Percentiles rank a stretch among this genome's conserved stretches.
phyloP scores from a whole-genome alignment of 306 rosid species.

The Trichosanthes truncata region DNA sequence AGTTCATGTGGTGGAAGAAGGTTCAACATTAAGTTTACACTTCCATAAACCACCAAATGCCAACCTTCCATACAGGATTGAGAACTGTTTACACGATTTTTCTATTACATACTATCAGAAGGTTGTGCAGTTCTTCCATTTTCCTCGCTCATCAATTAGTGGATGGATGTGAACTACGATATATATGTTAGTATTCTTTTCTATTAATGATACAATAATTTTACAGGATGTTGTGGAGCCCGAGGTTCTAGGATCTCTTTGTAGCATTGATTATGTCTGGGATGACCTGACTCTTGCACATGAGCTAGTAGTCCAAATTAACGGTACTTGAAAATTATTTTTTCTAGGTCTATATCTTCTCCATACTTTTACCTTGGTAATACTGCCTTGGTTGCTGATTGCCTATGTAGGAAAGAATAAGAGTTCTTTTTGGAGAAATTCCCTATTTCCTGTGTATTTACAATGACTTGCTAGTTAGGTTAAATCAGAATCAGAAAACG shows the following conservation, averaged over 20 bases:
- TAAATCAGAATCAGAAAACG: not conserved
- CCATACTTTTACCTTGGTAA: not conserved
- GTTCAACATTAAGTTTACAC: constrained; percentile 67
- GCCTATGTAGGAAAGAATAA: not conserved
- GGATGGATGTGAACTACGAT: not conserved
- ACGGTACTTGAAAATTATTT: constrained; percentile 31
- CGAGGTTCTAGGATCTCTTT: constrained; percentile 65
- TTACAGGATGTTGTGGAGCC: constrained; percentile 59
- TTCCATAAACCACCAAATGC: constrained; percentile 70
- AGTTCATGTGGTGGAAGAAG: constrained; percentile 83
- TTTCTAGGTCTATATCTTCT: not conserved
- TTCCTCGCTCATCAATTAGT: constrained; percentile 14
- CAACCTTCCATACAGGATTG: constrained; percentile 81
- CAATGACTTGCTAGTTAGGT: not conserved
- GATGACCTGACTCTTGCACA: constrained; percentile 86
- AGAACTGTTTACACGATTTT: constrained; percentile 49
- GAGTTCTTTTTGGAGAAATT: not conserved
- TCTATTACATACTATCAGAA: constrained; percentile 83
- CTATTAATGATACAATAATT: constrained; percentile 21
- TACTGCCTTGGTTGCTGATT: not conserved
- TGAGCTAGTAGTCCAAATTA: constrained; percentile 50
- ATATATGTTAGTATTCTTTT: not conserved
- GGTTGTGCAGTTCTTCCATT: constrained; percentile 35
- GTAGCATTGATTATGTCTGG: constrained; percentile 78
- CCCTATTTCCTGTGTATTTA: not conserved